Percentiles rank a stretch among this genome's conserved stretches.
phyloP scores from a whole-genome alignment of 768 basidiomycete genomes.

The Cystoderma amianthinum region DNA sequence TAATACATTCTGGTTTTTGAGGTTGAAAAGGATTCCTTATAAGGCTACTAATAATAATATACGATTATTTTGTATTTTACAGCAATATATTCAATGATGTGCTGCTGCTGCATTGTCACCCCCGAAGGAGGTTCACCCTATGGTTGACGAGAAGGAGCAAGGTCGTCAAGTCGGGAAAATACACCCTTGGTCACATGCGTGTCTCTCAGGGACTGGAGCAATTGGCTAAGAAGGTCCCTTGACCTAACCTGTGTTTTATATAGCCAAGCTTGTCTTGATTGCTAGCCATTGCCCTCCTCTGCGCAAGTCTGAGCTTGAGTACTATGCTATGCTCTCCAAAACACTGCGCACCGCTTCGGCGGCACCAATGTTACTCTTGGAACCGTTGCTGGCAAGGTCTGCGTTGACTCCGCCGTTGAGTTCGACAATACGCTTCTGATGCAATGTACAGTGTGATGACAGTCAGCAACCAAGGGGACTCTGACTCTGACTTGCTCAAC shows the following conservation, averaged over 20 bases:
- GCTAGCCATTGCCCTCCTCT: constrained; percentile 99
- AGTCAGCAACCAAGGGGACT: constrained; percentile 92
- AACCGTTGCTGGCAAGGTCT: constrained; percentile 97
- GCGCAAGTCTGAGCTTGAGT: constrained; percentile 98
- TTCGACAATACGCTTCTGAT: constrained; percentile 4
- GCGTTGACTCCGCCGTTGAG: constrained; percentile 42
- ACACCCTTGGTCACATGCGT: constrained; percentile 76
- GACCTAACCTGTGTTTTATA: constrained; percentile 40
- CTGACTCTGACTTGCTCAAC: constrained; percentile 87
- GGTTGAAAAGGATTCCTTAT: no score
- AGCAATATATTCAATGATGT: no score
- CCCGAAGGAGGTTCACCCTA: no score
- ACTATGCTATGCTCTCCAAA: constrained; percentile 99
- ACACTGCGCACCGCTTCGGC: constrained; percentile 97
- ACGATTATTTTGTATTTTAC: no score
- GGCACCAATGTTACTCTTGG: constrained; percentile 98
- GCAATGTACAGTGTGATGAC: constrained; percentile 98
- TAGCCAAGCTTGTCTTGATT: constrained; percentile 98
- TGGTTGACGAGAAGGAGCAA: no score
- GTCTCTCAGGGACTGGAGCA: constrained; percentile 91
- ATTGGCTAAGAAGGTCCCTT: constrained; percentile 99
- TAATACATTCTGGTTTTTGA: no score
- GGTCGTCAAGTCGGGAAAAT: constrained; percentile 99
- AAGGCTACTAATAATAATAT: no score
- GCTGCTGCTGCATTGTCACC: no score